phyloP scores from a whole-genome alignment of 2,329 filamentous ascomycete species.

The Kalmusia sp. region DNA sequence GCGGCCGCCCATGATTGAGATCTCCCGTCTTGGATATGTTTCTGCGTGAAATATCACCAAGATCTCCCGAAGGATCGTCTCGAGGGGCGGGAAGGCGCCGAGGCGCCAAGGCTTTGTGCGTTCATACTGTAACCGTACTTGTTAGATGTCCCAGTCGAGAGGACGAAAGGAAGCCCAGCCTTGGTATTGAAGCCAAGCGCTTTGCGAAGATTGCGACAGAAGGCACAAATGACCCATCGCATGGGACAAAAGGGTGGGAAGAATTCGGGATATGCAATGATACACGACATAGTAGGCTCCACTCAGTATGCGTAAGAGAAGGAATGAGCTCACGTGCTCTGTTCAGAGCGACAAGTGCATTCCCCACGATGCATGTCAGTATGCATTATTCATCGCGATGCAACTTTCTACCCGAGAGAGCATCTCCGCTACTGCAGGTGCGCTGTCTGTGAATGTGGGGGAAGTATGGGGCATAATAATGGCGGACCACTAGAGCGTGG shows the following conservation, averaged over 20 bases:
- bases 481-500: constrained; percentile 14
- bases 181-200: neutral
- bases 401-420: constrained; percentile 14
- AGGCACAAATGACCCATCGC: neutral
- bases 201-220: neutral
- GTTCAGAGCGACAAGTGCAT: constrained; percentile 16
- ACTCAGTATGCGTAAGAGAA: constrained; percentile 4
- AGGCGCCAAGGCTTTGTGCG: constrained; percentile 13
- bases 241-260: neutral
- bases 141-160: neutral
- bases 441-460: constrained; percentile 28
- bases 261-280: constrained; percentile 5
- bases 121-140: constrained; percentile 8
- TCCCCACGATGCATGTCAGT: constrained; percentile 9
- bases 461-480: constrained; percentile 14
- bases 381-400: constrained; percentile 19
- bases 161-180: constrained; percentile 10
- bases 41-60: neutral
- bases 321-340: constrained; percentile 16
- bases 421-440: constrained; percentile 34
- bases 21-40: constrained; percentile 6
- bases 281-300: constrained; percentile 19
- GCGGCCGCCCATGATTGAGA: constrained; percentile 5
- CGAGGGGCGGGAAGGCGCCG: neutral
- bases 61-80: neutral